These are phyloP conservation scores for Sarcodon aspratus DNA, from an alignment of 768 basidiomycete genomes.

Conservation along the genomic window DNA sequence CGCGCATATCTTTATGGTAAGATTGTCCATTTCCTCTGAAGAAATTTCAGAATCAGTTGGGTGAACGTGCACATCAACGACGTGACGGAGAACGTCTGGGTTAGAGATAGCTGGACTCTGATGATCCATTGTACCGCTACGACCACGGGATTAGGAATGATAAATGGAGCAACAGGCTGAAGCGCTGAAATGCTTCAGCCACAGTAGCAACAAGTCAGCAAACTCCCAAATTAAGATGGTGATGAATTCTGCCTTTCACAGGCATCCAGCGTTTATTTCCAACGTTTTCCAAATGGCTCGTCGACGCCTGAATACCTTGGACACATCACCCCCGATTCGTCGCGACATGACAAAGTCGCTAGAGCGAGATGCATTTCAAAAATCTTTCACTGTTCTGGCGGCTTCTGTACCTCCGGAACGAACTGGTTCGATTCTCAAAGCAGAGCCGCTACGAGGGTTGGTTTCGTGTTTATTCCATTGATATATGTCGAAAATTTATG, in stretches of 20 bases:
- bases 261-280: too few species aligned
- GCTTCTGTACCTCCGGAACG: conserved; percentile 47
- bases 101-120: conserved; percentile 11
- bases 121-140: too few species aligned
- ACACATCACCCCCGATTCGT: conserved; percentile 34
- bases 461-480: conserved; percentile 12
- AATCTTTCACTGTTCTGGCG: conserved; percentile 56
- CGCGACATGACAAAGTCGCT: conserved; percentile 35
- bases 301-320: conserved; percentile 3
- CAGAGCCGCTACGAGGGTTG: conserved; percentile 49
- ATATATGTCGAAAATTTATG: conserved; percentile 5
- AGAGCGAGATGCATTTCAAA: conserved; percentile 56
- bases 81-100: conserved; percentile 42
- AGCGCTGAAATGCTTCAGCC: too few species aligned
- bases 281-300: too few species aligned
- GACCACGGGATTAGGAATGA: too few species aligned
- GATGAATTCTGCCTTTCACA: too few species aligned
- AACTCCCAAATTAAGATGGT: too few species aligned
- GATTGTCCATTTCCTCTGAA: conserved; percentile 35
- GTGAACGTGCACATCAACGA: conserved; percentile 88
- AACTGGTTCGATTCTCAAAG: conserved; percentile 44
- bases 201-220: too few species aligned
- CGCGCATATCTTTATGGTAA: conserved; percentile 66
- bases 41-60: conserved; percentile 66
- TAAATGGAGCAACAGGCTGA: too few species aligned